Base-by-base conservation (phyloP, 2,329 filamentous ascomycete species). In the Cladosporium sp. region DNA sequence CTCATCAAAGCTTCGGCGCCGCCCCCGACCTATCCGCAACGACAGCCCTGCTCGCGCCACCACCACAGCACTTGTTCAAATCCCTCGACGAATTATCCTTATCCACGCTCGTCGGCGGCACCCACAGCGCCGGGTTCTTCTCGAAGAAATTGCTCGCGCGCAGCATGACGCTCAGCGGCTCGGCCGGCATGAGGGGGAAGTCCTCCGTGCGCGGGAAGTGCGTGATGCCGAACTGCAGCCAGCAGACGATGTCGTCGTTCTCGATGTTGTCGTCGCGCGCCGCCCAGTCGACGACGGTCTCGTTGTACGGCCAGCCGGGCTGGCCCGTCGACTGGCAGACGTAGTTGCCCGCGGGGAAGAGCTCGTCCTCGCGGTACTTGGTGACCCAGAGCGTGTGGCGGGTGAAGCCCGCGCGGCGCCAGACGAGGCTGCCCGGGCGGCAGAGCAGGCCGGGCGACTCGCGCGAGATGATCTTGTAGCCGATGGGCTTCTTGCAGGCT, bases 311-410 rank as follows among this genome's bases (percentile, higher is more conserved):
- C 48, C 48, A 50, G 2, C 68, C 72, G 49, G 70, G 74, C 44
- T 74, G 72, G 6, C 68, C 72, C 49, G 74, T 63, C 0, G 68
- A 68, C 58, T 77, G 75, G 49, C 76, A 59, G 3, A 76, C 78
- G 53, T 72, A 77, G 28, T 70, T 59, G 1, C 77, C 76, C 0
- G 68, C 76, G 0, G 77, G 75, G 56, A 71, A 79, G 28, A 78
- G 63, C 63, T 81, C 77, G 56, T 75, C 69, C 40, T 80, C 77
- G 4, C 65, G 65, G 61, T 80, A 77, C 58, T 74, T 74, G 2
- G 77, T 79, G 1, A 79, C 75, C 75, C 77, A 81, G 35, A 81
- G 70, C 16, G 77, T 74, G 54, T 78, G 74, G 16, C 74, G 67
- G 0, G 75, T 71, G 60, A 80, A 80, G 1, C 69, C 65, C 0